Conservation (phyloP, 805 yeast species). For the Candida wancherniae region DNA sequence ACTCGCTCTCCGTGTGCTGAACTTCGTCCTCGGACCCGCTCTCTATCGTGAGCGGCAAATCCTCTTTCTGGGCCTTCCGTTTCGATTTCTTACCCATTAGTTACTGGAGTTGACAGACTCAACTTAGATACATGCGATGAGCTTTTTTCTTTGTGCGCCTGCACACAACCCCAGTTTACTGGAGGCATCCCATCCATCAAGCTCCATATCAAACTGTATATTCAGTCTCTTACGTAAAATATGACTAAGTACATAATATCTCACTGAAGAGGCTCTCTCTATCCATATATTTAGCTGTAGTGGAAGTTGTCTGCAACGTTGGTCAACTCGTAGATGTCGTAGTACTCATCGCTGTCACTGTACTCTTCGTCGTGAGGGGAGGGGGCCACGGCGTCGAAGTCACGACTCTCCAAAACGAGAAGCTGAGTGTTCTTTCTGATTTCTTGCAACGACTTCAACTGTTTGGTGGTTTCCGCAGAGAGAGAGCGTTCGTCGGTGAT, state of each 20-base stretch:
- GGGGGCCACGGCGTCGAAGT: conserved; percentile 14
- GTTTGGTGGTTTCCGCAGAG: conserved; percentile 34
- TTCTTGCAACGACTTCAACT: conserved; percentile 29
- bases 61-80: conserved; percentile 25
- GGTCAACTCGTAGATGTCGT: conserved; percentile 25
- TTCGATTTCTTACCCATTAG: conserved; percentile 14
- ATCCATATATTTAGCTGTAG: conserved; percentile 20
- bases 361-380: conserved; percentile 12
- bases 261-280: no score
- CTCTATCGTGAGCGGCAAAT: conserved; percentile 73
- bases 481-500: conserved; percentile 27
- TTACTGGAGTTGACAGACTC: background rate
- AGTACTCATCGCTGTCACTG: conserved; percentile 25
- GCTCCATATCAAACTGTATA: no score
- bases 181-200: no score
- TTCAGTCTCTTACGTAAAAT: no score
- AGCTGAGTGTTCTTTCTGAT: conserved; percentile 39
- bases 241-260: no score
- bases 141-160: no score
- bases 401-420: conserved; percentile 29
- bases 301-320: conserved; percentile 21
- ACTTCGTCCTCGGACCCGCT: conserved; percentile 58
- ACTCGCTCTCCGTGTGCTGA: conserved; percentile 13
- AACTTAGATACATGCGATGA: no score
- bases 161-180: no score